A percentile compares a stretch with the other conserved stretches of the same genome.
Conservation (phyloP, 345 rosid species). For the Aquilaria sinensis region DNA sequence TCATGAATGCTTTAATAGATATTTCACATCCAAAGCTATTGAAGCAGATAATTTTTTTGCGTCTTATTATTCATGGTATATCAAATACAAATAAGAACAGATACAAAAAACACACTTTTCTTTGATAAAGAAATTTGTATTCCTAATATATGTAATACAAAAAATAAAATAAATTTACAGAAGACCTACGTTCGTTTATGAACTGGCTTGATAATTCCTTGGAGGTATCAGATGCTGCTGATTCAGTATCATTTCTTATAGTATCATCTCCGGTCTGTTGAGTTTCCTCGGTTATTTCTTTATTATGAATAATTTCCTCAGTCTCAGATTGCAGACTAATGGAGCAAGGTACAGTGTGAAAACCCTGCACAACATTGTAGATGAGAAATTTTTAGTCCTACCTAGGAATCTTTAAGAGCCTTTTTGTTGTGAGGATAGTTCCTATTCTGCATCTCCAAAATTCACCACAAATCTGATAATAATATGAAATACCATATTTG, state of each 20-base stretch:
- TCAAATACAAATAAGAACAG: too few species aligned
- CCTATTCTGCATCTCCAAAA: too few species aligned
- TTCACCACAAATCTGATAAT: too few species aligned
- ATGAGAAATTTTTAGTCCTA: too few species aligned
- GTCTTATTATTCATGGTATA: constrained; percentile 4
- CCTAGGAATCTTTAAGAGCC: too few species aligned
- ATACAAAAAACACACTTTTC: too few species aligned
- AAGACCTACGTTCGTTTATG: constrained; percentile 11
- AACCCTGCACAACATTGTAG: constrained; percentile 10
- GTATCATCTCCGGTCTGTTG: constrained; percentile 15
- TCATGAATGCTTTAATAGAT: constrained; percentile 7
- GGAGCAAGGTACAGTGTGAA: constrained; percentile 15
- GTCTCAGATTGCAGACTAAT: constrained; percentile 4
- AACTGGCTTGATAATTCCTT: constrained; percentile 11
- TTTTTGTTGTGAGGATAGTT: too few species aligned
- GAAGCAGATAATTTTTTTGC: constrained; percentile 9
- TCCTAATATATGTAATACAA: too few species aligned
- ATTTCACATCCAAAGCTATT: constrained; percentile 9
- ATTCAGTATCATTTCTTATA: constrained; percentile 18
- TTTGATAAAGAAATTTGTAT: too few species aligned
- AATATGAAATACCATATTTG: too few species aligned
- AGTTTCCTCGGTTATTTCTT: constrained; percentile 17
- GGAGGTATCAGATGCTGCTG: constrained; percentile 17
- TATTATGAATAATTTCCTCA: constrained; percentile 2
- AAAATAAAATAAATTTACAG: neutral